Conservation (phyloP, 192 early-diverging fungal genomes). For the Kickxella alabastrina region DNA sequence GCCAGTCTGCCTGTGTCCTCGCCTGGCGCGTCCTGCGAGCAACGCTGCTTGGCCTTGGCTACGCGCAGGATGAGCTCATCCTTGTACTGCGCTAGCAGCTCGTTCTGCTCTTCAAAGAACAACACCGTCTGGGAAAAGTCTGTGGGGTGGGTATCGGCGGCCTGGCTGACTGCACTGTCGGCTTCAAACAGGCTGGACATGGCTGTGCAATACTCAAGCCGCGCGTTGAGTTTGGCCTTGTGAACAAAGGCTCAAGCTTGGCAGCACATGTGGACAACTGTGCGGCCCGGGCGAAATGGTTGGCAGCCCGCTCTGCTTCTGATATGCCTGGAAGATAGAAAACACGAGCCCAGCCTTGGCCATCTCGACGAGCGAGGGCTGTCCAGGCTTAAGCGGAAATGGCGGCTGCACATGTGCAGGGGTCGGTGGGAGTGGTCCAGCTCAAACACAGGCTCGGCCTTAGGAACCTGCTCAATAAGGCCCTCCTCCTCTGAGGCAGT, state of each 20-base stretch:
- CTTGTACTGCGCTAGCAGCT: conserved; percentile 13
- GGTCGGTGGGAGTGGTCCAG: conserved; percentile 29
- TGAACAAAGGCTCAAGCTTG: conserved; percentile 32
- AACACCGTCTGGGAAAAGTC: conserved; percentile 8
- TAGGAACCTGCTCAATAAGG: background rate
- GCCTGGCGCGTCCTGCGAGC: conserved; percentile 16
- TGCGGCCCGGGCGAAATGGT: background rate
- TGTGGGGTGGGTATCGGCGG: conserved; percentile 6
- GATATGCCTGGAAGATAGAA: conserved; percentile 25
- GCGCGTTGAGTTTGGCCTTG: conserved; percentile 36
- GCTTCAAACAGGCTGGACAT: conserved; percentile 36
- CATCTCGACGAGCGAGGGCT: conserved; percentile 16
- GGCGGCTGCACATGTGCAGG: conserved; percentile 3
- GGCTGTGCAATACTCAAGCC: conserved; percentile 42
- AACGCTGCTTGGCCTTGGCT: conserved; percentile 22
- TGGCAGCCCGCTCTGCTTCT: conserved; percentile 19
- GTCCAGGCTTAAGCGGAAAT: background rate
- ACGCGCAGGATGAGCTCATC: conserved; percentile 35
- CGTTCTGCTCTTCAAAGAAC: conserved; percentile 33
- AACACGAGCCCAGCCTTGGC: conserved; percentile 42
- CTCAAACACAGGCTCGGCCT: conserved; percentile 8
- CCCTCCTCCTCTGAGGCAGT: background rate
- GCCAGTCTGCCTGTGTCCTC: conserved; percentile 12
- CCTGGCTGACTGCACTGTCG: conserved; percentile 29
- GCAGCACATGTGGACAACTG: conserved; percentile 9